Evolutionary conservation across 2,329 filamentous ascomycete genomes (phyloP).

Genomic region (Blastomyces parvus): DNA sequence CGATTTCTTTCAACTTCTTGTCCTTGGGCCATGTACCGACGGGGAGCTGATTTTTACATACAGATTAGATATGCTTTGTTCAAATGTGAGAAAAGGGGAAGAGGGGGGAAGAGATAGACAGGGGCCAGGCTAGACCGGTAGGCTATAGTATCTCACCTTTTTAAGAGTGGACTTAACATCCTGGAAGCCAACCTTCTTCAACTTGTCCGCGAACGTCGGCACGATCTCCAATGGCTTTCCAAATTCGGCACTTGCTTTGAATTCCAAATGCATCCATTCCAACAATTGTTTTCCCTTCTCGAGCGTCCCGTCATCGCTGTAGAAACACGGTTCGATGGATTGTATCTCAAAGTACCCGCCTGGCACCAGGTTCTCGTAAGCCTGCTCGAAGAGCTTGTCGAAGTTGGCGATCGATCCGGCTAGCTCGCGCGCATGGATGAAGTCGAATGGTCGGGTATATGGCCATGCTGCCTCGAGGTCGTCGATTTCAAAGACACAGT

Average conservation of each 20-base stretch:
- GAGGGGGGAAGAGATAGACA: not conserved
- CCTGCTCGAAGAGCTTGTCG: constrained; percentile 18
- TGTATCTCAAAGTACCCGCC: constrained; percentile 46
- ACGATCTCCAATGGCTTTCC: constrained; percentile 29
- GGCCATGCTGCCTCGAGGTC: constrained; percentile 20
- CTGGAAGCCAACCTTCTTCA: constrained; percentile 46
- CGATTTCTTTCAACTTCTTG: constrained; percentile 41
- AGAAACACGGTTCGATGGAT: constrained; percentile 21
- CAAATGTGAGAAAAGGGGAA: not conserved
- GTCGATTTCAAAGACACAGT: constrained; percentile 21
- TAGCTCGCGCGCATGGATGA: constrained; percentile 20
- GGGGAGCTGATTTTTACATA: constrained; percentile 17
- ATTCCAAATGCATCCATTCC: not conserved
- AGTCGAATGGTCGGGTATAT: constrained; percentile 14
- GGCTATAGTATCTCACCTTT: constrained; percentile 26
- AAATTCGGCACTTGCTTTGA: constrained; percentile 20
- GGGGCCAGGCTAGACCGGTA: too few relatives aligned
- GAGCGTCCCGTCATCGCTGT: constrained; percentile 24
- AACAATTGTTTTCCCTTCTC: not conserved
- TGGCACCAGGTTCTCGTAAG: constrained; percentile 32
- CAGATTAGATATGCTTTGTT: too few relatives aligned
- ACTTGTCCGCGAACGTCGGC: constrained; percentile 31
- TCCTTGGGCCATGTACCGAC: constrained; percentile 35
- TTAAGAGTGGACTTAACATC: constrained; percentile 42
- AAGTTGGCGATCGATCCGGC: constrained; percentile 18